Percentiles rank a stretch among this genome's conserved stretches.
Conservation (phyloP, 768 basidiomycete genomes). For the Phanerochaete sordida region DNA sequence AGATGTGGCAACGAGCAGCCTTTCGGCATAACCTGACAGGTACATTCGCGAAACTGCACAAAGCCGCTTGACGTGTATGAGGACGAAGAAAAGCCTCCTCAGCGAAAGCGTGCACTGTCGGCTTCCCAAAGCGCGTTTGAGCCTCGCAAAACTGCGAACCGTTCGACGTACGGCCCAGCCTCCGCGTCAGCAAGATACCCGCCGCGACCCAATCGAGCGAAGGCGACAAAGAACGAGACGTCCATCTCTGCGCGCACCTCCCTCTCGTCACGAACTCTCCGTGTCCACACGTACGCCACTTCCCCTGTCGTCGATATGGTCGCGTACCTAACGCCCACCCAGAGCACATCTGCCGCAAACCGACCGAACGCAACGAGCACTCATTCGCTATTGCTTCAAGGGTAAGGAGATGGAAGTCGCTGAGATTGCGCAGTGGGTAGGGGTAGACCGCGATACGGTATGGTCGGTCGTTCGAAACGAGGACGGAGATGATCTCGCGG, state of each 20-base stretch:
- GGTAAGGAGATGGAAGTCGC: background rate
- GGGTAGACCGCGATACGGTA: background rate
- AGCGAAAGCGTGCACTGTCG: background rate
- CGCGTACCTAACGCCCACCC: background rate
- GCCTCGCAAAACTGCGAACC: background rate
- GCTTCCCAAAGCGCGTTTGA: background rate
- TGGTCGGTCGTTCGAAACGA: slow-evolving; percentile 3
- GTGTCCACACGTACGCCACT: background rate
- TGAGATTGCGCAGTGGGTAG: background rate
- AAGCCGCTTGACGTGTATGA: background rate
- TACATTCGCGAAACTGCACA: background rate
- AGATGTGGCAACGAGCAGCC: background rate
- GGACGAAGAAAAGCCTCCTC: background rate
- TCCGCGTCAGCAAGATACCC: background rate
- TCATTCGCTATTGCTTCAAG: background rate
- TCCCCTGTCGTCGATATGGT: background rate
- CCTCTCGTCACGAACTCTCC: background rate
- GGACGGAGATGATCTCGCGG: background rate
- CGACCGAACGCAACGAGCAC: background rate
- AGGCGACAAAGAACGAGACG: background rate
- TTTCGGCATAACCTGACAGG: background rate
- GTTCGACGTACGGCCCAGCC: background rate
- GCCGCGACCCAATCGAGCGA: background rate
- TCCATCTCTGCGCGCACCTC: background rate
- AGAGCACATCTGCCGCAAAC: background rate